phyloP scores from a whole-genome alignment of 495 filamentous ascomycete species.

The Penicillium bialowiezense region DNA sequence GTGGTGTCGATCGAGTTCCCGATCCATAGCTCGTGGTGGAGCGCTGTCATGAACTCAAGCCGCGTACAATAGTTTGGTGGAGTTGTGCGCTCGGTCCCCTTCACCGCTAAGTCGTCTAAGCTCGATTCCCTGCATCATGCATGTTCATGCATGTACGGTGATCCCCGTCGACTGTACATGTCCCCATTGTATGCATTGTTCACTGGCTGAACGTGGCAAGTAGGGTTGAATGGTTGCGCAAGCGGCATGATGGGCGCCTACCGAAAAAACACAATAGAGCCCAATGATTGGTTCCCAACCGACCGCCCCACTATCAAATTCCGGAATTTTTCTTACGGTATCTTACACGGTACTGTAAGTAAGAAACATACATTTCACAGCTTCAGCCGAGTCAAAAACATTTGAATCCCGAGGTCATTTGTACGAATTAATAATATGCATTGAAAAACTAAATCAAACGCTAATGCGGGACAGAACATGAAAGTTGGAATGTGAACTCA shows the following conservation, averaged over 20 bases:
- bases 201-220: too few species aligned
- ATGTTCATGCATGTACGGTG: background rate
- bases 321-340: too few species aligned
- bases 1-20: conserved; percentile 6
- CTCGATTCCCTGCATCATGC: background rate
- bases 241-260: too few species aligned
- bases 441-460: background rate
- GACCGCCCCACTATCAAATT: too few species aligned
- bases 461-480: background rate
- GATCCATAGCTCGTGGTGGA: background rate
- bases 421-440: background rate
- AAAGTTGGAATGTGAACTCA: background rate
- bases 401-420: too few species aligned
- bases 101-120: background rate
- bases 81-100: background rate
- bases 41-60: background rate
- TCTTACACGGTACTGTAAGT: too few species aligned
- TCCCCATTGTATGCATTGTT: too few species aligned
- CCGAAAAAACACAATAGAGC: too few species aligned
- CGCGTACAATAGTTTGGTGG: conserved; percentile 1
- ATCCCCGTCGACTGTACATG: too few species aligned
- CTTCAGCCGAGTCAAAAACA: background rate
- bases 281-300: too few species aligned
- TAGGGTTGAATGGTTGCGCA: too few species aligned
- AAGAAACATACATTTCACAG: background rate